These are phyloP conservation scores for Lactuca sativa DNA, from an alignment of 129 eudicot genomes.

Conservation along the genomic window DNA sequence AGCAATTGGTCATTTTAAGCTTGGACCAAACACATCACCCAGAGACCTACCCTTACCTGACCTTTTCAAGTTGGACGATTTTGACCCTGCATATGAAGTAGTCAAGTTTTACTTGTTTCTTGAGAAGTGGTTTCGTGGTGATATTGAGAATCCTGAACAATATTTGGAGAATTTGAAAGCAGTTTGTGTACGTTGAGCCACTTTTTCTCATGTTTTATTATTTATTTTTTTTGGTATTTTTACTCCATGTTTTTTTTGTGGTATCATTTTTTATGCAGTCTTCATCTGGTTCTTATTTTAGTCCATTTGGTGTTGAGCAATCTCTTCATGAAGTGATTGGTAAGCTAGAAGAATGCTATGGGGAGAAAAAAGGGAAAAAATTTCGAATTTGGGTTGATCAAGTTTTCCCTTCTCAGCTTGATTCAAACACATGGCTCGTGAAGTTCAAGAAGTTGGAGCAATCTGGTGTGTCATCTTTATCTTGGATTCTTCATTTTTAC, in stretches of 20 bases:
- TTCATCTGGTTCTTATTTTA: slow-evolving; percentile 50
- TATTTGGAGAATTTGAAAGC: slow-evolving; percentile 57
- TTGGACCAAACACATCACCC: slow-evolving; percentile 73
- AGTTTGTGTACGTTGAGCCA: slow-evolving; percentile 47
- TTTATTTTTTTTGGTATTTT: not conserved
- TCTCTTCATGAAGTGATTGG: slow-evolving; percentile 52
- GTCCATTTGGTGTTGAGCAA: slow-evolving; percentile 64
- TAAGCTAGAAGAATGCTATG: slow-evolving; percentile 45
- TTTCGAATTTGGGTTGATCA: slow-evolving; percentile 86
- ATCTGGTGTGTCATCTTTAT: slow-evolving; percentile 44
- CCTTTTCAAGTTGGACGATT: slow-evolving; percentile 46
- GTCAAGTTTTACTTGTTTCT: slow-evolving; percentile 72
- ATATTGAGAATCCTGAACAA: slow-evolving; percentile 56
- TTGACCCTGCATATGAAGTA: slow-evolving; percentile 73
- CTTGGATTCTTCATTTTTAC: not conserved
- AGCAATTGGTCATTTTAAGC: slow-evolving; percentile 84
- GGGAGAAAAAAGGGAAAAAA: slow-evolving; percentile 64
- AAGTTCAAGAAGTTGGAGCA: slow-evolving; percentile 79
- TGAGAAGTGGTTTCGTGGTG: slow-evolving; percentile 82
- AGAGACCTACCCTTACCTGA: slow-evolving; percentile 54
- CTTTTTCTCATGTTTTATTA: not conserved
- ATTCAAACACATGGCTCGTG: slow-evolving; percentile 65
- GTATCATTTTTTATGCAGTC: slow-evolving; percentile 37
- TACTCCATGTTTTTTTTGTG: not conserved
- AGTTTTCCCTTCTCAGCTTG: slow-evolving; percentile 56